Evolutionary conservation across 2,329 filamentous ascomycete genomes (phyloP).

Genomic region (Botrytis porri): DNA sequence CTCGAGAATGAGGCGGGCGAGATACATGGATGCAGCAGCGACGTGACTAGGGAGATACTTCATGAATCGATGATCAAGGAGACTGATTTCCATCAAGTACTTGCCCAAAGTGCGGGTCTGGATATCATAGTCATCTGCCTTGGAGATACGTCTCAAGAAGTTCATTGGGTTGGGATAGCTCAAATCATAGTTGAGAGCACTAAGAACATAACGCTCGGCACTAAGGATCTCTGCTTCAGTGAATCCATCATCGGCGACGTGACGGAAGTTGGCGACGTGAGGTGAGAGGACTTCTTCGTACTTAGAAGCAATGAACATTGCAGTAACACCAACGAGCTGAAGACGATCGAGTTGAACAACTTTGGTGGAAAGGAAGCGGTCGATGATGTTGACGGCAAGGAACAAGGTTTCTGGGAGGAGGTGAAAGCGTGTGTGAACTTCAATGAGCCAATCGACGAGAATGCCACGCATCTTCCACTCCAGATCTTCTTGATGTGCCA

Average conservation of each 20-base stretch:
- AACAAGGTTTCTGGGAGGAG: constrained; percentile 95
- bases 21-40: constrained; percentile 91
- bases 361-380: constrained; percentile 93
- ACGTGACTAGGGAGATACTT: constrained; percentile 83
- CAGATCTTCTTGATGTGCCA: constrained; percentile 88
- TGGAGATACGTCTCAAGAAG: constrained; percentile 96
- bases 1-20: constrained; percentile 85
- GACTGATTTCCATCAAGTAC: constrained; percentile 95
- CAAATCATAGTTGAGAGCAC: constrained; percentile 90
- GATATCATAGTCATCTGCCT: constrained; percentile 99
- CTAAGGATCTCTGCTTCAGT: constrained; percentile 91
- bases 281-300: constrained; percentile 98
- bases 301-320: constrained; percentile 99
- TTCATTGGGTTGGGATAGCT: constrained; percentile 99
- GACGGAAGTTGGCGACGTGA: constrained; percentile 94
- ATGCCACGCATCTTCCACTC: constrained; percentile 99
- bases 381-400: constrained; percentile 95
- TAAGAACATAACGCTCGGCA: constrained; percentile 92
- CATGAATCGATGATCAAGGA: constrained; percentile 94
- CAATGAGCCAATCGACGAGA: constrained; percentile 95
- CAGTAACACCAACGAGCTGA: constrained; percentile 93
- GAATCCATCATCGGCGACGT: constrained; percentile 96
- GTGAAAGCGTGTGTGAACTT: constrained; percentile 95
- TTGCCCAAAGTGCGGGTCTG: constrained; percentile 96
- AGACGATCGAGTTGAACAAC: constrained; percentile 94